Conservation (phyloP, 257 asterid species). For the Mitragyna speciosa region DNA sequence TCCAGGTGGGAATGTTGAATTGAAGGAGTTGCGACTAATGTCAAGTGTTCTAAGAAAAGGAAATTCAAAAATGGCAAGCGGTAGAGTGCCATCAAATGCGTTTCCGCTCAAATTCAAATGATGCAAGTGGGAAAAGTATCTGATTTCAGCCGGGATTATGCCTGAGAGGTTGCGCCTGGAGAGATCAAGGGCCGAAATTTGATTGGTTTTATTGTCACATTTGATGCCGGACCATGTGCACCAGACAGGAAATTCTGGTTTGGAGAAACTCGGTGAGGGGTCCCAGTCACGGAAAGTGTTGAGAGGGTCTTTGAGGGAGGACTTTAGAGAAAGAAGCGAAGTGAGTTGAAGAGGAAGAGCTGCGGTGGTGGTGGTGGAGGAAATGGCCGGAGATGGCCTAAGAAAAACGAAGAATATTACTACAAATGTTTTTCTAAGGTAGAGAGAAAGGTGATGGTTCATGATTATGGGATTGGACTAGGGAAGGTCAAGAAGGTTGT, state of each 20-base stretch:
- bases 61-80: conserved; percentile 51
- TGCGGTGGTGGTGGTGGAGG: conserved; percentile 17
- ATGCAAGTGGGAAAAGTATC: conserved; percentile 46
- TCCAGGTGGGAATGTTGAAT: conserved; percentile 63
- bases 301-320: conserved; percentile 61
- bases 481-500: conserved; percentile 16
- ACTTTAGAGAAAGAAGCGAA: conserved; percentile 61
- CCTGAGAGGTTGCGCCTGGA: conserved; percentile 81
- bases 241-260: conserved; percentile 51
- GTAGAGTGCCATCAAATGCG: conserved; percentile 60
- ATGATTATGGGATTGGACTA: conserved; percentile 39
- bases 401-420: conserved; percentile 22
- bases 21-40: conserved; percentile 62
- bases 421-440: conserved; percentile 20
- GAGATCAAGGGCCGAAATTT: conserved; percentile 56
- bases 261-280: conserved; percentile 33
- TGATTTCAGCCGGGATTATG: conserved; percentile 44
- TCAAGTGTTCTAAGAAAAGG: conserved; percentile 59
- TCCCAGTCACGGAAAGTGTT: conserved; percentile 70
- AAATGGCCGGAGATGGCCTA: conserved; percentile 12
- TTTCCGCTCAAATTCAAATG: conserved; percentile 71
- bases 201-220: conserved; percentile 50
- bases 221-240: conserved; percentile 75
- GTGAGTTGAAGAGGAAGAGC: conserved; percentile 46
- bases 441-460: conserved; percentile 28